A percentile compares a stretch with the other conserved stretches of the same genome.
phyloP scores from a whole-genome alignment of 2,329 filamentous ascomycete genomes.

The Calcarisporium arbuscula region DNA sequence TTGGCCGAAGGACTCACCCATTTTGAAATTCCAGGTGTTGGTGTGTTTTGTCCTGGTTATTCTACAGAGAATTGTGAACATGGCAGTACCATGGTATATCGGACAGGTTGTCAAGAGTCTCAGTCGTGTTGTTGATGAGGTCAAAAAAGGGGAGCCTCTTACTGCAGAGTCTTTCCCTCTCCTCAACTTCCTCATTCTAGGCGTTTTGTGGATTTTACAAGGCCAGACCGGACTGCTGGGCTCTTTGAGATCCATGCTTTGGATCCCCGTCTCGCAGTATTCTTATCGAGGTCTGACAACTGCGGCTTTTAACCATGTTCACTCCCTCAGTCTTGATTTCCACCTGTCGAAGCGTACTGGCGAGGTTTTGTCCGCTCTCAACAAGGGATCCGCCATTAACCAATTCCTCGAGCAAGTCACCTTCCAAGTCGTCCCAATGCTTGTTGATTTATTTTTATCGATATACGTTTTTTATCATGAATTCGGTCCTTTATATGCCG shows the following conservation, averaged over 20 bases:
- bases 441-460: constrained; percentile 81
- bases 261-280: constrained; percentile 96
- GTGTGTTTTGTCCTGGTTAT: constrained; percentile 77
- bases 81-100: constrained; percentile 77
- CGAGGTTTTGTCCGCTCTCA: constrained; percentile 89
- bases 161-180: constrained; percentile 28
- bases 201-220: constrained; percentile 79
- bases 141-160: constrained; percentile 29
- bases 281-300: constrained; percentile 92
- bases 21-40: constrained; percentile 71
- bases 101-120: constrained; percentile 74
- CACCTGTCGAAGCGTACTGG: constrained; percentile 95
- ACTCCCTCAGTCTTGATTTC: constrained; percentile 90
- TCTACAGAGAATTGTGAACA: constrained; percentile 75
- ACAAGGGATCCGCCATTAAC: constrained; percentile 94
- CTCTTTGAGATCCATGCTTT: constrained; percentile 73
- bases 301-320: constrained; percentile 94
- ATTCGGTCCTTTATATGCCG: constrained; percentile 67
- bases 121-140: constrained; percentile 43
- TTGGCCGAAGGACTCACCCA: constrained; percentile 76
- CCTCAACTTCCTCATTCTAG: constrained; percentile 27
- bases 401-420: constrained; percentile 94
- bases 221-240: constrained; percentile 84
- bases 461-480: constrained; percentile 66
- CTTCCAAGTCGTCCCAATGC: constrained; percentile 92